Evolutionary conservation across 1,284 basidiomycete genomes (phyloP).

Genomic region (Takashimella tepidaria): DNA sequence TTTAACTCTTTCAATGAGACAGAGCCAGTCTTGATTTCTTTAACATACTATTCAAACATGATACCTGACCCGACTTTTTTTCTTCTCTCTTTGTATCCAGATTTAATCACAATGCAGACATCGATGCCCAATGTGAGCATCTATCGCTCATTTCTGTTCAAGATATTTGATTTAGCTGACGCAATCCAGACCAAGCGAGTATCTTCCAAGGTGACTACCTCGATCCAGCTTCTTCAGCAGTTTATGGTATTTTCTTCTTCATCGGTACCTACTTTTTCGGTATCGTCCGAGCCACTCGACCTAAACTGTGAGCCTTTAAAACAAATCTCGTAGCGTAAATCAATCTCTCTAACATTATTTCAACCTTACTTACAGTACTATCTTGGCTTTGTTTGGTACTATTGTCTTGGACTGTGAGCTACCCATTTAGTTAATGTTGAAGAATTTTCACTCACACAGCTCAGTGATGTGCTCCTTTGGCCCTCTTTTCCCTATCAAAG

Average conservation of each 20-base stretch:
- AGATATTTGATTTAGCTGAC: neutral
- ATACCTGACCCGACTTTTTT: too few species aligned
- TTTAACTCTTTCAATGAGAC: too few species aligned
- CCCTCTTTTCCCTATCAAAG: conserved; percentile 59
- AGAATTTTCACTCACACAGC: conserved; percentile 9
- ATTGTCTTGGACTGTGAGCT: conserved; percentile 41
- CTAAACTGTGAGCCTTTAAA: conserved; percentile 52
- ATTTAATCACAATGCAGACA: conserved; percentile 52
- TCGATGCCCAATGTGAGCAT: conserved; percentile 50
- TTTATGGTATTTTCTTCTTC: conserved; percentile 68
- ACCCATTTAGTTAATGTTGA: conserved; percentile 8
- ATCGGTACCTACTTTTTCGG: conserved; percentile 60
- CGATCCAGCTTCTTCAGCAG: conserved; percentile 55
- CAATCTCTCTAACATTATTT: neutral
- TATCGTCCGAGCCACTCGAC: conserved; percentile 57
- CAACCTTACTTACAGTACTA: conserved; percentile 25
- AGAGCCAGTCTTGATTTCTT: too few species aligned
- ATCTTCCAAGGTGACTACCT: conserved; percentile 65
- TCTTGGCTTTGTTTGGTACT: conserved; percentile 56
- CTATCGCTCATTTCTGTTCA: neutral
- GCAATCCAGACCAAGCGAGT: conserved; percentile 44
- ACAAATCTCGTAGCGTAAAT: too few species aligned
- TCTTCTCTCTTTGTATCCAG: conserved; percentile 44
- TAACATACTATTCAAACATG: too few species aligned
- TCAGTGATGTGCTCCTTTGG: conserved; percentile 57